Evolutionary conservation across 2,329 filamentous ascomycete species (phyloP).

Genomic region (Chrysosporium queenslandicum): DNA sequence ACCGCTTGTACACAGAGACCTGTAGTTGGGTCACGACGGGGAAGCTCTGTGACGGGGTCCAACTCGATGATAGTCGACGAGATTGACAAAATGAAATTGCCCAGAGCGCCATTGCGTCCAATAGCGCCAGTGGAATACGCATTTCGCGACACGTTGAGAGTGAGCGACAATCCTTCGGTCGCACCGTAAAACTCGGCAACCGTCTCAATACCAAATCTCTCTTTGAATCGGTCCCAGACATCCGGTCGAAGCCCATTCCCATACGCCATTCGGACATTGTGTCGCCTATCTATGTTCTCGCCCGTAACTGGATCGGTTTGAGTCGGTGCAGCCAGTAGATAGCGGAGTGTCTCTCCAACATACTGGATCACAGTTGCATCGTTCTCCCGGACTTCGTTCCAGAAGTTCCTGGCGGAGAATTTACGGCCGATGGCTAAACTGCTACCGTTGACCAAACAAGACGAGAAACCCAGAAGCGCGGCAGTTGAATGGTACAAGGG

Average conservation of each 20-base stretch:
- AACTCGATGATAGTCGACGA: conserved; percentile 54
- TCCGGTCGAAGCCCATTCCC: conserved; percentile 81
- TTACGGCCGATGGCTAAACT: conserved; percentile 64
- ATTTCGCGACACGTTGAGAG: conserved; percentile 65
- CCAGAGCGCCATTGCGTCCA: conserved; percentile 59
- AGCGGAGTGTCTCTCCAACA: conserved; percentile 78
- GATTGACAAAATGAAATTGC: conserved; percentile 44
- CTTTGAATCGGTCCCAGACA: conserved; percentile 73
- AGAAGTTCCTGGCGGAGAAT: conserved; percentile 69
- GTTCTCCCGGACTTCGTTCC: conserved; percentile 61
- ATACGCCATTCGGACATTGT: conserved; percentile 64
- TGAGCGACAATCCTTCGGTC: conserved; percentile 59
- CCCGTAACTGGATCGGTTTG: conserved; percentile 54
- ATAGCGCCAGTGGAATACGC: conserved; percentile 66
- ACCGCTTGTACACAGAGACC: conserved; percentile 55
- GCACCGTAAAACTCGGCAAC: conserved; percentile 74
- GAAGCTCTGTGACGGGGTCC: conserved; percentile 60
- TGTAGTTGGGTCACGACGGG: conserved; percentile 56
- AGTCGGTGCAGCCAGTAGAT: conserved; percentile 59
- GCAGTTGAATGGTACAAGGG: conserved; percentile 81
- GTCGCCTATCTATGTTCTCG: conserved; percentile 59
- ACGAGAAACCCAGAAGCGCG: conserved; percentile 56
- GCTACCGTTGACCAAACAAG: conserved; percentile 50
- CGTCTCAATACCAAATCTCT: conserved; percentile 63
- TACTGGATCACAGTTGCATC: conserved; percentile 73